Conservation (phyloP, 1,139 yeast species). For the Taphrina deformans region DNA sequence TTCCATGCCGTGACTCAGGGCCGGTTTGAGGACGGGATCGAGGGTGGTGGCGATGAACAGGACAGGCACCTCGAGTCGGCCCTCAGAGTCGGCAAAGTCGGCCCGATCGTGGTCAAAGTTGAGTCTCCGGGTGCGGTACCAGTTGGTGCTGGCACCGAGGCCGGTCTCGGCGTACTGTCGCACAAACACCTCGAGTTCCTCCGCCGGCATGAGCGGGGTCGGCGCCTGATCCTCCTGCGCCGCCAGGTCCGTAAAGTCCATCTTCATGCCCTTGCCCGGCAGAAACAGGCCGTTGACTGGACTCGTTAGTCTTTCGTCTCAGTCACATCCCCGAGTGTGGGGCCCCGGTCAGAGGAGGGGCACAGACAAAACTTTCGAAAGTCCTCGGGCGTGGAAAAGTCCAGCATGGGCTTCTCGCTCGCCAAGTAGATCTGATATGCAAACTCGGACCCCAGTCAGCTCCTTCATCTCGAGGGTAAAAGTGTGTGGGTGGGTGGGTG, state of each 20-base stretch:
- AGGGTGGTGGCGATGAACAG: constrained; percentile 25
- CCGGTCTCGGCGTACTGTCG: constrained; percentile 15
- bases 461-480: too few relatives aligned
- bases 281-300: constrained; percentile 21
- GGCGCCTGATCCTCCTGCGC: not conserved
- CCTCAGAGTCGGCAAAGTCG: constrained; percentile 8
- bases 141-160: constrained; percentile 2
- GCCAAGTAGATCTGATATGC: constrained; percentile 27
- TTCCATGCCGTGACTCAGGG: constrained; percentile 16
- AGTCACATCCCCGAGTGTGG: too few relatives aligned
- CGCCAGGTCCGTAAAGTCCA: constrained; percentile 4
- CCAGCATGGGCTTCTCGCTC: constrained; percentile 13
- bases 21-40: constrained; percentile 30
- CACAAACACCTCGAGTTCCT: constrained; percentile 9
- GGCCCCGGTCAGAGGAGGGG: too few relatives aligned
- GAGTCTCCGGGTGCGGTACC: constrained; percentile 29
- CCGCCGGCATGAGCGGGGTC: constrained; percentile 8
- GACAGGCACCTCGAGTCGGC: constrained; percentile 8
- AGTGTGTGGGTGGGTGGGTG: too few relatives aligned
- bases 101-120: constrained; percentile 21
- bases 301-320: too few relatives aligned
- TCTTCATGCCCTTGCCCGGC: constrained; percentile 27
- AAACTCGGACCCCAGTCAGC: constrained; percentile 1
- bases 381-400: constrained; percentile 18
- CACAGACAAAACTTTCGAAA: constrained; percentile 21